These are phyloP conservation scores for Colletotrichum eremochloae DNA, from an alignment of 2,329 filamentous ascomycete species.

Conservation along the genomic window DNA sequence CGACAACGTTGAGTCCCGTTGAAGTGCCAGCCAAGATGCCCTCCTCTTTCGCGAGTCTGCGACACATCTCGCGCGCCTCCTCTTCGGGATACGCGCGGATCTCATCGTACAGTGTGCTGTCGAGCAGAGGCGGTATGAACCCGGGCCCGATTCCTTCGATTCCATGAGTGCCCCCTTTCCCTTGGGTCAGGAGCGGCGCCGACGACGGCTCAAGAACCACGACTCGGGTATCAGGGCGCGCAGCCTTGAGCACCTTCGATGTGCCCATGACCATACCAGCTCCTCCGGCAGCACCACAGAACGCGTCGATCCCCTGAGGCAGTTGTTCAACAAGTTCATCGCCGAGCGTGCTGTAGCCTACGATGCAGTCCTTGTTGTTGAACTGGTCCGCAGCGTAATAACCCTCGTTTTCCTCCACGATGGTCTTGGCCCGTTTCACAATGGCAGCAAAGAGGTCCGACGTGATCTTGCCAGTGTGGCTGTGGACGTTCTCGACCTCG, in stretches of 20 bases:
- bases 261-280: slow-evolving; percentile 42
- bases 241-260: slow-evolving; percentile 21
- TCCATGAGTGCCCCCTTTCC: slow-evolving; percentile 9
- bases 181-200: slow-evolving; percentile 10
- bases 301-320: slow-evolving; percentile 37
- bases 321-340: slow-evolving; percentile 19
- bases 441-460: slow-evolving; percentile 32
- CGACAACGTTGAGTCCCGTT: slow-evolving; percentile 15
- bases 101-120: slow-evolving; percentile 26
- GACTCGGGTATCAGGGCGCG: not conserved
- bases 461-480: slow-evolving; percentile 34
- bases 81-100: slow-evolving; percentile 19
- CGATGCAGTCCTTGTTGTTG: slow-evolving; percentile 34
- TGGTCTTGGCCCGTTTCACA: slow-evolving; percentile 1
- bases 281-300: slow-evolving; percentile 39
- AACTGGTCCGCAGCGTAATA: slow-evolving; percentile 39
- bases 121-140: slow-evolving; percentile 19
- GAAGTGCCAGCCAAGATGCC: slow-evolving; percentile 29
- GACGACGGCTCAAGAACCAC: slow-evolving; percentile 31
- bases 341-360: slow-evolving; percentile 36
- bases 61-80: slow-evolving; percentile 32
- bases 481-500: slow-evolving; percentile 36
- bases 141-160: slow-evolving; percentile 31
- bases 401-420: slow-evolving; percentile 13
- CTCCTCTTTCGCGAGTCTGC: slow-evolving; percentile 32